Evolutionary conservation across 345 rosid genomes (phyloP).

Genomic region (Lepidium didymum): DNA sequence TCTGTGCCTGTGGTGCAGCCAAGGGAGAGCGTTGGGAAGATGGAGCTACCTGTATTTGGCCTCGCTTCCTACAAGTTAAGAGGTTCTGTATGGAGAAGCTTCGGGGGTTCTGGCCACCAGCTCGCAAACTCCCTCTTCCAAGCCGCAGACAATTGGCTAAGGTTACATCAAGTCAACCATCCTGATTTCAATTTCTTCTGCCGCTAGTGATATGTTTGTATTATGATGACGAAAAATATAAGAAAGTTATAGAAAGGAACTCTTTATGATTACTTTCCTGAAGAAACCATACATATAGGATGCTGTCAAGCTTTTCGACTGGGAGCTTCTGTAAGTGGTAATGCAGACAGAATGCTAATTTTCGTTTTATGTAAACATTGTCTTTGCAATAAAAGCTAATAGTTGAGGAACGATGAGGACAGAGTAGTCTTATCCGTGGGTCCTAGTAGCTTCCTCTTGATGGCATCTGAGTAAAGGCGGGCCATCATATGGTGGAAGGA

Average conservation of each 20-base stretch:
- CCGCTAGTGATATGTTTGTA: conserved; percentile 21
- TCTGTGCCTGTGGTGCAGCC: conserved; percentile 22
- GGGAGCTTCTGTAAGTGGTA: not conserved
- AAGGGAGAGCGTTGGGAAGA: conserved; percentile 29
- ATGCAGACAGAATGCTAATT: not conserved
- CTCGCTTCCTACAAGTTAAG: conserved; percentile 80
- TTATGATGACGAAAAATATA: conserved; percentile 3
- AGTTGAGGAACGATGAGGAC: not conserved
- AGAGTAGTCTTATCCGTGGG: not conserved
- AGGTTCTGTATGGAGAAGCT: conserved; percentile 74
- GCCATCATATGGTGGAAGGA: conserved; percentile 52
- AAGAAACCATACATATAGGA: conserved; percentile 8
- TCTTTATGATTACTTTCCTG: not conserved
- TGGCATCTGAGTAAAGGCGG: conserved; percentile 41
- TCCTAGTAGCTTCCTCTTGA: conserved; percentile 36
- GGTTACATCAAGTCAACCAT: conserved; percentile 51
- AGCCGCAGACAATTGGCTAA: conserved; percentile 63
- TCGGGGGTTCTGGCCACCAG: conserved; percentile 38
- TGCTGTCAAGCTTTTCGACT: not conserved
- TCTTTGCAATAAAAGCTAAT: conserved; percentile 18
- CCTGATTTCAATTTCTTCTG: conserved; percentile 80
- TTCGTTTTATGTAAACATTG: not conserved
- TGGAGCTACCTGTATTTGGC: conserved; percentile 54
- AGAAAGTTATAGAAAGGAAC: conserved; percentile 12
- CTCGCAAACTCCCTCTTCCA: conserved; percentile 42